These are phyloP conservation scores for Eimeria sp. DNA, from an alignment of 169 alveolate genomes.

Conservation along the genomic window DNA sequence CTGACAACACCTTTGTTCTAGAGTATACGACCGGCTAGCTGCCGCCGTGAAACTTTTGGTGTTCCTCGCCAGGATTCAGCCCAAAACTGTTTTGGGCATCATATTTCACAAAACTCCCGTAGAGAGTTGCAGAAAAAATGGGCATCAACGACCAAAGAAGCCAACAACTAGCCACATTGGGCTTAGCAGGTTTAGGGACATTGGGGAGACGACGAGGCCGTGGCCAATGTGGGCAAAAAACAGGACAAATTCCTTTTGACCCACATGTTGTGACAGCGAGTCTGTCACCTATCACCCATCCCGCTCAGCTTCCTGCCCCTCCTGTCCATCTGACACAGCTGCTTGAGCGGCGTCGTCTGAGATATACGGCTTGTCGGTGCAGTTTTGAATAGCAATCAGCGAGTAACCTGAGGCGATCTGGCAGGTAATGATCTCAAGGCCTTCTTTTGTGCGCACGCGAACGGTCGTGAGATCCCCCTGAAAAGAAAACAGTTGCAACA, in stretches of 20 bases:
- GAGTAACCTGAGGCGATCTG: constrained; percentile 73
- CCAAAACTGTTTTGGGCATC: neutral
- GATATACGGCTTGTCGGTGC: constrained; percentile 78
- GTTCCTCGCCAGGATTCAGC: neutral
- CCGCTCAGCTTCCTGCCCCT: constrained; percentile 26
- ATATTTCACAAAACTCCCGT: neutral
- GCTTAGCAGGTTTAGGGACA: neutral
- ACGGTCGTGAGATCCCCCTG: constrained; percentile 80
- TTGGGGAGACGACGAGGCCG: neutral
- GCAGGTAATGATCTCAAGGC: constrained; percentile 83
- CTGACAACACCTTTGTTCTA: neutral
- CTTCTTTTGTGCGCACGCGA: constrained; percentile 79
- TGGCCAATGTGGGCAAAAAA: neutral
- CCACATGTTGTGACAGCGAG: neutral
- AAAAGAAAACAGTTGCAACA: neutral
- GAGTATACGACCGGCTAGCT: neutral
- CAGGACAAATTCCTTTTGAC: neutral
- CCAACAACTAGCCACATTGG: neutral
- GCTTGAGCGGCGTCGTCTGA: constrained; percentile 40
- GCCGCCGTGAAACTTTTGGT: neutral
- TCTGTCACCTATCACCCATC: constrained; percentile 1
- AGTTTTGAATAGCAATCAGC: constrained; percentile 81
- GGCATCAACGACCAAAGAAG: neutral
- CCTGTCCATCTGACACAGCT: constrained; percentile 38
- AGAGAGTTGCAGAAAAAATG: neutral